phyloP scores from a whole-genome alignment of 176 grass and related monocot species.

The Puya raimondii region DNA sequence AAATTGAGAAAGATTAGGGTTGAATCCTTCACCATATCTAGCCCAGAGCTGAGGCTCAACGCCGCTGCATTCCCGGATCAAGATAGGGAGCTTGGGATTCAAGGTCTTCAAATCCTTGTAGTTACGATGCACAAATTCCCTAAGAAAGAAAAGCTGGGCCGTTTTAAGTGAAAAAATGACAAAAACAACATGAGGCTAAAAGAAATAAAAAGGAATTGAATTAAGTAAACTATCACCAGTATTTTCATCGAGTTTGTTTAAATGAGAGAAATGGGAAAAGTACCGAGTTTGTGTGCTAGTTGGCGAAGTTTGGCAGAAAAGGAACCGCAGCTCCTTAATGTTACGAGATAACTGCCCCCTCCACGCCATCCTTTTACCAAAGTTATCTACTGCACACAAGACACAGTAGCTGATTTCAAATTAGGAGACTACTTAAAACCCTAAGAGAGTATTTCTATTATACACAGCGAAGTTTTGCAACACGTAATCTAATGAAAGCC shows the following conservation, averaged over 20 bases:
- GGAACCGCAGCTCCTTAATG: constrained; percentile 86
- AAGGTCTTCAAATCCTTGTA: constrained; percentile 79
- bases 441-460: too few species aligned
- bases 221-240: too few species aligned
- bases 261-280: background rate
- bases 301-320: constrained; percentile 77
- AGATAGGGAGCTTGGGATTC: constrained; percentile 73
- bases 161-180: background rate
- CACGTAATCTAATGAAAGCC: too few species aligned
- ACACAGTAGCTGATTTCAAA: too few species aligned
- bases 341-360: constrained; percentile 47
- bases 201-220: background rate
- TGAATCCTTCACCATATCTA: constrained; percentile 53
- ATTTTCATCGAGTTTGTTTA: background rate
- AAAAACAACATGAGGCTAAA: background rate
- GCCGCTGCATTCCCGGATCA: constrained; percentile 91
- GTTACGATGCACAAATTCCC: constrained; percentile 90
- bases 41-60: constrained; percentile 91
- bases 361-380: constrained; percentile 51
- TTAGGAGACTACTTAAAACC: too few species aligned
- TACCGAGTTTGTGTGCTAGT: constrained; percentile 66
- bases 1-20: background rate
- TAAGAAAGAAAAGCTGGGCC: constrained; percentile 3
- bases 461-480: too few species aligned
- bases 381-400: too few species aligned